Evolutionary conservation across 257 asterid genomes (phyloP).

Genomic region (Plantago elongata): DNA sequence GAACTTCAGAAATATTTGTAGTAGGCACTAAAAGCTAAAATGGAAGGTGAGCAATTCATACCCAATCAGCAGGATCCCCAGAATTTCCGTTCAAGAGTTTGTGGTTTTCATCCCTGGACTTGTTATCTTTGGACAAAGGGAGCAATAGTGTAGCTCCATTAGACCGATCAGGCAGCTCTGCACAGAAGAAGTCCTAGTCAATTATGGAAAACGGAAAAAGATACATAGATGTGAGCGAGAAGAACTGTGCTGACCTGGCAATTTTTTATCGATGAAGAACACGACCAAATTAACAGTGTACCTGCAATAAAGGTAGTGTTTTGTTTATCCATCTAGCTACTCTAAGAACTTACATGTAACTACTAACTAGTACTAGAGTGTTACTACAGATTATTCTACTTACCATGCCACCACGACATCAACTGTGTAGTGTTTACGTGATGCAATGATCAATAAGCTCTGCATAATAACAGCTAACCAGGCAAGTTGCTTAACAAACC

Average conservation of each 20-base stretch:
- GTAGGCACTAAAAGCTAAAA: background rate
- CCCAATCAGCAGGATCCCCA: slow-evolving; percentile 51
- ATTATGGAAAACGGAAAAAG: background rate
- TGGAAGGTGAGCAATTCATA: slow-evolving; percentile 14
- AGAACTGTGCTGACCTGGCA: slow-evolving; percentile 57
- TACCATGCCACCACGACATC: slow-evolving; percentile 97
- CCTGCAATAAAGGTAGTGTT: slow-evolving; percentile 37
- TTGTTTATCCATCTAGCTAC: background rate
- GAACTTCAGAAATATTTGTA: too few relatives aligned
- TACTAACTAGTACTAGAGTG: background rate
- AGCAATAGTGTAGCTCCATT: slow-evolving; percentile 43
- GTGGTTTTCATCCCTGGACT: slow-evolving; percentile 59
- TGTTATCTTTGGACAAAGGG: slow-evolving; percentile 59
- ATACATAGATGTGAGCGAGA: background rate
- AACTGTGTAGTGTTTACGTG: slow-evolving; percentile 93
- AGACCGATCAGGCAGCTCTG: slow-evolving; percentile 80
- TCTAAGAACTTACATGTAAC: background rate
- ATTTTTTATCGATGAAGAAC: slow-evolving; percentile 70
- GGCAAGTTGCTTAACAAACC: slow-evolving; percentile 65
- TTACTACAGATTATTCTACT: slow-evolving; percentile 7
- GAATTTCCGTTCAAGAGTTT: slow-evolving; percentile 43
- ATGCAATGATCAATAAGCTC: slow-evolving; percentile 87
- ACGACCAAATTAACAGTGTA: slow-evolving; percentile 85
- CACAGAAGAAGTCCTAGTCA: slow-evolving; percentile 17
- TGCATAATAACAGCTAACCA: slow-evolving; percentile 72